A percentile compares a stretch with the other conserved stretches of the same genome.
Conservation (phyloP, 805 yeast genomes). For the Debaryomyces maramus region DNA sequence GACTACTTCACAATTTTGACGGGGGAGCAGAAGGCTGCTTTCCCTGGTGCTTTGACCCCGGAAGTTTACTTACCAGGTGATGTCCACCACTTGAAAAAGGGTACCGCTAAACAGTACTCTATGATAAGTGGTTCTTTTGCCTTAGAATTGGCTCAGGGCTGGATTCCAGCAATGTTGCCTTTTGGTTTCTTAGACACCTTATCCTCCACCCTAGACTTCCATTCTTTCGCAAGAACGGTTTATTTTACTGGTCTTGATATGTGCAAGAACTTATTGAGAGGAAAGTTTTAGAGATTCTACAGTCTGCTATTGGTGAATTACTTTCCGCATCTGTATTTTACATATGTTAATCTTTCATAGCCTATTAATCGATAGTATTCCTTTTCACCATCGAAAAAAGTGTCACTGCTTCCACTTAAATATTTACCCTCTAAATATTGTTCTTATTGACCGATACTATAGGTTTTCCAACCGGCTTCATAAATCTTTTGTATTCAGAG, state of each 20-base stretch:
- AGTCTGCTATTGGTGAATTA: no score
- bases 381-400: no score
- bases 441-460: no score
- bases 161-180: slow-evolving; percentile 98
- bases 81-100: slow-evolving; percentile 74
- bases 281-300: slow-evolving; percentile 63
- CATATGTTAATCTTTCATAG: no score
- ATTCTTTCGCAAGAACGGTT: slow-evolving; percentile 67
- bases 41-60: slow-evolving; percentile 59
- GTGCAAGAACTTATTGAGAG: slow-evolving; percentile 62
- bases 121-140: slow-evolving; percentile 87
- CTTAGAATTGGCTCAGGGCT: slow-evolving; percentile 95
- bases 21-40: slow-evolving; percentile 77
- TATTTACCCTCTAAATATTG: no score
- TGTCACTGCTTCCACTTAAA: no score
- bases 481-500: no score
- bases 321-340: no score
- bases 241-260: slow-evolving; percentile 78
- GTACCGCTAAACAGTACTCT: slow-evolving; percentile 76
- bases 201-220: slow-evolving; percentile 76
- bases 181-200: slow-evolving; percentile 85
- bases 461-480: no score
- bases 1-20: slow-evolving; percentile 90
- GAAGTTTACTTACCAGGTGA: slow-evolving; percentile 86
- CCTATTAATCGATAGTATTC: no score